Evolutionary conservation across 164 flowering plant species (phyloP).

Genomic region (Pachysandra terminalis): DNA sequence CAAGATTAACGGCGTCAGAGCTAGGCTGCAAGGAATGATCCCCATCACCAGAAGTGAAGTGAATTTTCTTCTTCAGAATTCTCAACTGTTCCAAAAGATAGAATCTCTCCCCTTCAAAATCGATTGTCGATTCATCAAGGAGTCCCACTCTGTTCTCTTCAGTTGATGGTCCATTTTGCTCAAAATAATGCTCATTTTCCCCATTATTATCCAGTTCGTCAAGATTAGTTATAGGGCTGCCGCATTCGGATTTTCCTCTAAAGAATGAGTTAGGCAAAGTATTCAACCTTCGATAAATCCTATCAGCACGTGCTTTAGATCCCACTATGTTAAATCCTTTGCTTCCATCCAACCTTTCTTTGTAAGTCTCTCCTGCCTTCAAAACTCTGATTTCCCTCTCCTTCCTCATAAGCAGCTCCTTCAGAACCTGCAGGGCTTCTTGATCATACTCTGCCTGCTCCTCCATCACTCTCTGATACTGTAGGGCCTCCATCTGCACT

Average conservation of each 20-base stretch:
- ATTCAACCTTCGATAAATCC: constrained; percentile 19
- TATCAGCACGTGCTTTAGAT: constrained; percentile 17
- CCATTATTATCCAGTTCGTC: constrained; percentile 14
- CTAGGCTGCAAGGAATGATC: constrained; percentile 11
- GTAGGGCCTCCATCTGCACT: constrained; percentile 84
- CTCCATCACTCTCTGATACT: constrained; percentile 95
- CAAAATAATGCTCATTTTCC: constrained; percentile 4
- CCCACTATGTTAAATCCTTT: constrained; percentile 17
- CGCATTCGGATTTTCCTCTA: constrained; percentile 27
- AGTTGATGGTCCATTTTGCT: constrained; percentile 9
- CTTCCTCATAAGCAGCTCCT: constrained; percentile 45
- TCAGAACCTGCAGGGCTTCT: constrained; percentile 59
- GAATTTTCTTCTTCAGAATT: constrained; percentile 23
- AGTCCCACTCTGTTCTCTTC: constrained; percentile 19
- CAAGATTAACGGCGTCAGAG: constrained; percentile 1
- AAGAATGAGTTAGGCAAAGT: constrained; percentile 26
- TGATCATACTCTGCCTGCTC: constrained; percentile 88
- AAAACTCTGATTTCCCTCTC: constrained; percentile 59
- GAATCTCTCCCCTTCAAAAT: constrained; percentile 33
- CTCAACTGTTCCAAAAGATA: constrained; percentile 26
- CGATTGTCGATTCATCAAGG: constrained; percentile 19
- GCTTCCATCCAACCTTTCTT: constrained; percentile 29
- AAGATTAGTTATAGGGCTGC: constrained; percentile 16
- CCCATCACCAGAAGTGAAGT: constrained; percentile 13
- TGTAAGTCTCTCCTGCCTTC: constrained; percentile 46